These are phyloP conservation scores for Populus trichocarpa DNA, from an alignment of 441 rosid genomes.

Conservation along the genomic window DNA sequence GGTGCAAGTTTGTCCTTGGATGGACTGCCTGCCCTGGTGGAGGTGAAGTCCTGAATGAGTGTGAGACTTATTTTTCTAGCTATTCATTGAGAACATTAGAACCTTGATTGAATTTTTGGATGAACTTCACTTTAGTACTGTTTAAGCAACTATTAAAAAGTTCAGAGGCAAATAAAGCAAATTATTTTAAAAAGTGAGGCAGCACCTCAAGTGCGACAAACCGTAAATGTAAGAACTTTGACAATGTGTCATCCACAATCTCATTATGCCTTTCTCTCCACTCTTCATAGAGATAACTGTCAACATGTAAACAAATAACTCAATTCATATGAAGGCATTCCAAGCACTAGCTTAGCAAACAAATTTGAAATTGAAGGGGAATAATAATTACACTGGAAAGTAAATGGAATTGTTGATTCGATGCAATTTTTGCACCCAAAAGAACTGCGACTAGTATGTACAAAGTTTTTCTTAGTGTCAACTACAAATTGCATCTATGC, in stretches of 20 bases:
- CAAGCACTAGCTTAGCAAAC: no score
- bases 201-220: constrained; percentile 70
- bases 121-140: background rate
- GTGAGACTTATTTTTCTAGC: background rate
- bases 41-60: background rate
- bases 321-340: background rate
- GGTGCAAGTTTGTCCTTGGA: background rate
- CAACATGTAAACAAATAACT: constrained; percentile 16
- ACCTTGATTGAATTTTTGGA: background rate
- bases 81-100: background rate
- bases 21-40: background rate
- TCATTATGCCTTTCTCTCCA: constrained; percentile 65
- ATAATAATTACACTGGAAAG: background rate
- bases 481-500: background rate
- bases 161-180: background rate
- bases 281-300: constrained; percentile 70
- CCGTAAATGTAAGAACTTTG: constrained; percentile 41
- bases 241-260: constrained; percentile 31
- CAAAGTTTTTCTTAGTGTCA: background rate
- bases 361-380: background rate
- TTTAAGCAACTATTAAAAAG: background rate
- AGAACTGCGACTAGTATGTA: no score
- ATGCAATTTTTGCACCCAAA: background rate
- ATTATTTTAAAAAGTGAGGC: constrained; percentile 11
- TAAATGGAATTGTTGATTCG: background rate